A percentile compares a stretch with the other conserved stretches of the same genome.
These are phyloP conservation scores for Acacia melanoxylon DNA, from an alignment of 306 rosid species.

Conservation along the genomic window DNA sequence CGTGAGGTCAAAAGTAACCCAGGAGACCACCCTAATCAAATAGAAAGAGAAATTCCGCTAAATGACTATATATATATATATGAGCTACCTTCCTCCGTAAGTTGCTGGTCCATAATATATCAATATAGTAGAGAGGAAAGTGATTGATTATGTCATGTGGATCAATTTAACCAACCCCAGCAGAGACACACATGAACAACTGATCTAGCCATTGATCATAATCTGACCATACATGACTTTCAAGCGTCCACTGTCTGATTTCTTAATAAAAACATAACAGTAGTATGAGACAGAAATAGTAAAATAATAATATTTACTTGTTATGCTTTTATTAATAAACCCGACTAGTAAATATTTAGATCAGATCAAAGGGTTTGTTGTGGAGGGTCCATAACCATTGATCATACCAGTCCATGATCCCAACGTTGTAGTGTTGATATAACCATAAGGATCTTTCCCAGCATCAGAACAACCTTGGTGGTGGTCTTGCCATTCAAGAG, in stretches of 20 bases:
- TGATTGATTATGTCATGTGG: constrained; percentile 34
- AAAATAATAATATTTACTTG: background rate
- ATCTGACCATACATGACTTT: background rate
- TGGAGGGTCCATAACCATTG: constrained; percentile 74
- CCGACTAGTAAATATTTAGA: background rate
- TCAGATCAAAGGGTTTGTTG: constrained; percentile 68
- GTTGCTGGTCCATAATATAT: background rate
- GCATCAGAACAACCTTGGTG: constrained; percentile 60
- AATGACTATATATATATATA: background rate
- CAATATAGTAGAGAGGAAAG: constrained; percentile 1
- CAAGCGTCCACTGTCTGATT: background rate
- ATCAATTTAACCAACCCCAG: constrained; percentile 31
- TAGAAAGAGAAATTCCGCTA: constrained; percentile 12
- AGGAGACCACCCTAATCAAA: constrained; percentile 26
- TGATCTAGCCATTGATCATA: constrained; percentile 14
- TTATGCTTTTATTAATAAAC: background rate
- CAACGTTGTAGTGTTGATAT: constrained; percentile 36
- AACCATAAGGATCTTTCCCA: constrained; percentile 59
- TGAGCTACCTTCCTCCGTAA: background rate
- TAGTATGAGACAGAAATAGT: background rate
- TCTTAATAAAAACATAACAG: background rate
- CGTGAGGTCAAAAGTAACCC: constrained; percentile 33
- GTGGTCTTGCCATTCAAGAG: constrained; percentile 72
- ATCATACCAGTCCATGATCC: constrained; percentile 72
- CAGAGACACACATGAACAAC: background rate